Conservation (phyloP, 768 basidiomycete species). For the Epithele typhae region DNA sequence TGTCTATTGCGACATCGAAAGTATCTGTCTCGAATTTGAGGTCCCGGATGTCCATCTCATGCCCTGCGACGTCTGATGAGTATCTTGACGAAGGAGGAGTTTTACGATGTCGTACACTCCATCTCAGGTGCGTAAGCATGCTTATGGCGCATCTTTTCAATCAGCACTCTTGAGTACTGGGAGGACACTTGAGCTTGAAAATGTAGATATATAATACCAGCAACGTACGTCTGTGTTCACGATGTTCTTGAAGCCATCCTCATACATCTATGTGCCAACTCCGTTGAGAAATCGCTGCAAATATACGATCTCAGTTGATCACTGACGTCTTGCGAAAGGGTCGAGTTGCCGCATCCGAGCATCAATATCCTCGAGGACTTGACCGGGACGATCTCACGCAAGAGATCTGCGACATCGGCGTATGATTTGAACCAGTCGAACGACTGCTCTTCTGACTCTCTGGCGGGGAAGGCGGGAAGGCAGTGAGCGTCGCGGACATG, state of each 20-base stretch:
- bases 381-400: constrained; percentile 60
- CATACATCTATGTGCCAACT: constrained; percentile 61
- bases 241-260: constrained; percentile 79
- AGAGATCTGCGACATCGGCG: constrained; percentile 56
- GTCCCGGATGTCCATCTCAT: constrained; percentile 78
- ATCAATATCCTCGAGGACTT: constrained; percentile 63
- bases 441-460: constrained; percentile 52
- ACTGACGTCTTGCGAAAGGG: constrained; percentile 68
- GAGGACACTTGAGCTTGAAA: not conserved
- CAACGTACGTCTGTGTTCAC: constrained; percentile 65
- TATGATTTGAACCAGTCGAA: constrained; percentile 92
- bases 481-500: not conserved
- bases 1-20: constrained; percentile 84
- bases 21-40: constrained; percentile 53
- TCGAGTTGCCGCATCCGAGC: constrained; percentile 85
- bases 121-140: constrained; percentile 59
- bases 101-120: constrained; percentile 48
- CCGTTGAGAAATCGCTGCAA: not conserved
- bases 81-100: not conserved
- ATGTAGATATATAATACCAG: not conserved
- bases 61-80: constrained; percentile 49
- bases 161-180: constrained; percentile 72
- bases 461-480: constrained; percentile 29
- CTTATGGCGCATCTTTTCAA: constrained; percentile 65
- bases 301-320: not conserved